Conservation (phyloP, 306 rosid genomes). For the Rosa multiflora region DNA sequence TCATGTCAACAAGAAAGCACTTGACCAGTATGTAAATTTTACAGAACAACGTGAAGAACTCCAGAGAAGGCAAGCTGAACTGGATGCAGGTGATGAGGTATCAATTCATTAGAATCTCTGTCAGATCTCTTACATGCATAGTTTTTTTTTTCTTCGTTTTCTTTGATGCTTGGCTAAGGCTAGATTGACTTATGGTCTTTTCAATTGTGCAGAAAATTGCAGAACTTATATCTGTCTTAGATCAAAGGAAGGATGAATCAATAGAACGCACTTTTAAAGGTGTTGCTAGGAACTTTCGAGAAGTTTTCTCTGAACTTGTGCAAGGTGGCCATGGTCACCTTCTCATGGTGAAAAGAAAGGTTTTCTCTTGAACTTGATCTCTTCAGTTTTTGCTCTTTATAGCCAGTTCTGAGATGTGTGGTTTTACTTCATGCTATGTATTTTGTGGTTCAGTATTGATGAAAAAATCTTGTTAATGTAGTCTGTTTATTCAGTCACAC, state of each 20-base stretch:
- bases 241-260: constrained; percentile 95
- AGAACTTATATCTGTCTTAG: constrained; percentile 85
- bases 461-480: not conserved
- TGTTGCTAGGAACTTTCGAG: constrained; percentile 96
- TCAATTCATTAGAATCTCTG: not conserved
- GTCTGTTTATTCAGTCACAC: not conserved
- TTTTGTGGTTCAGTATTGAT: not conserved
- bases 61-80: constrained; percentile 94
- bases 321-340: constrained; percentile 88
- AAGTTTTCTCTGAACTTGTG: constrained; percentile 95
- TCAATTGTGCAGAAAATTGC: constrained; percentile 73
- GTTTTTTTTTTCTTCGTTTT: not conserved
- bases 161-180: not conserved
- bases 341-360: constrained; percentile 98
- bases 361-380: constrained; percentile 30
- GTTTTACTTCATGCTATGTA: constrained; percentile 5
- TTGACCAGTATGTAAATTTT: constrained; percentile 92
- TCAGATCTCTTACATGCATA: not conserved
- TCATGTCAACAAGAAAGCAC: constrained; percentile 97
- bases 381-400: constrained; percentile 5
- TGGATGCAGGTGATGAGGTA: constrained; percentile 96
- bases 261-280: constrained; percentile 98
- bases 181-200: constrained; percentile 15
- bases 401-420: not conserved
- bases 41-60: constrained; percentile 98